These are phyloP conservation scores for Xanthoconium separans DNA, from an alignment of 1,284 basidiomycete genomes.

Conservation along the genomic window DNA sequence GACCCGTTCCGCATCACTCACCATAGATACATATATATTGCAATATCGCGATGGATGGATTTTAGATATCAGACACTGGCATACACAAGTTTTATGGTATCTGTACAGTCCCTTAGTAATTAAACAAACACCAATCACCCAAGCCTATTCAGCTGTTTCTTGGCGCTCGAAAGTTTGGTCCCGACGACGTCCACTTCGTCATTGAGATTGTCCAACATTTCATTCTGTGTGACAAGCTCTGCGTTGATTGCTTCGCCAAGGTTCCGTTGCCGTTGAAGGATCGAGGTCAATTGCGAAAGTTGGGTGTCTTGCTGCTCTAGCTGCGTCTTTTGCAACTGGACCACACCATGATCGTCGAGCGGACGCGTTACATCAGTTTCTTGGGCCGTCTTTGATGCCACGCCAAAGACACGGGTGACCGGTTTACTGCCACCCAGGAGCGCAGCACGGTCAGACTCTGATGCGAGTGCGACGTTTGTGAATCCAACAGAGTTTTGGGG, in stretches of 20 bases:
- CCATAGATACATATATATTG: conserved; percentile 19
- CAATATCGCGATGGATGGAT: conserved; percentile 11
- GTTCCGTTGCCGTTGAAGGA: conserved; percentile 83
- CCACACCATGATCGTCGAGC: conserved; percentile 78
- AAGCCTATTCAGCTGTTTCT: conserved; percentile 77
- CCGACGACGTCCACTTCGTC: conserved; percentile 74
- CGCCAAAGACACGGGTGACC: conserved; percentile 80
- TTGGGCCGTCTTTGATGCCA: conserved; percentile 50
- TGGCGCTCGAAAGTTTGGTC: conserved; percentile 74
- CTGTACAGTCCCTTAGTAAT: conserved; percentile 7
- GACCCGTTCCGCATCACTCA: conserved; percentile 14
- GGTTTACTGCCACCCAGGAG: conserved; percentile 51
- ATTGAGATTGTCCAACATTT: conserved; percentile 80
- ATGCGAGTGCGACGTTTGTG: conserved; percentile 40
- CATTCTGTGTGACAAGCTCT: conserved; percentile 85
- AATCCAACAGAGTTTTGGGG: conserved; percentile 14
- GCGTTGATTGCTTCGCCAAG: conserved; percentile 86
- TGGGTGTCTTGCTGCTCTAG: conserved; percentile 86
- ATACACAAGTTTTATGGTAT: conserved; percentile 26
- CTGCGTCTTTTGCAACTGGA: conserved; percentile 78
- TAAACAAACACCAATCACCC: conserved; percentile 41
- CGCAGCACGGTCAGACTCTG: conserved; percentile 62
- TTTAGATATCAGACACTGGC: conserved; percentile 2
- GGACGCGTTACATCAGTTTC: conserved; percentile 88
- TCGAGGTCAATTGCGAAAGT: conserved; percentile 74